Evolutionary conservation across 148 eudicot genomes (phyloP).

Genomic region (Selenicereus undatus): DNA sequence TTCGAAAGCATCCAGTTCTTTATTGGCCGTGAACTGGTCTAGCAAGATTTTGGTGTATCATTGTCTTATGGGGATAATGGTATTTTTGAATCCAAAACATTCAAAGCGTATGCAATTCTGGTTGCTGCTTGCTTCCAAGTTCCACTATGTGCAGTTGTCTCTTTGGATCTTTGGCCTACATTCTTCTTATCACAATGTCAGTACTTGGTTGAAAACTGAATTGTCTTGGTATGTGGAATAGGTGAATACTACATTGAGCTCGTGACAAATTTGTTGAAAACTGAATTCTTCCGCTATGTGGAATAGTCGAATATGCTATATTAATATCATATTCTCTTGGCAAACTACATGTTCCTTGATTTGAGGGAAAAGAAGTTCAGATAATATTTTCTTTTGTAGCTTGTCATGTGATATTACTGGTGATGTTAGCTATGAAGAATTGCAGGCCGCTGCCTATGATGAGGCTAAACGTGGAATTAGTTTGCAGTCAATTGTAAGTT

Average conservation of each 20-base stretch:
- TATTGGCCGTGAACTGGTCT: background rate
- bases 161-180: background rate
- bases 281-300: too few species aligned
- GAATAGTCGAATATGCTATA: too few species aligned
- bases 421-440: slow-evolving; percentile 83
- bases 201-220: background rate
- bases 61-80: background rate
- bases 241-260: background rate
- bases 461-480: slow-evolving; percentile 70
- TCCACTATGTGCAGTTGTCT: background rate
- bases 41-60: background rate
- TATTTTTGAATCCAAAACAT: background rate
- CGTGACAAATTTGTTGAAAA: background rate
- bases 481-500: slow-evolving; percentile 79
- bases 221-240: background rate
- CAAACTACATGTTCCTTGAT: background rate
- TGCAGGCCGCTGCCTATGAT: slow-evolving; percentile 83
- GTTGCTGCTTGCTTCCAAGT: background rate
- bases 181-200: background rate
- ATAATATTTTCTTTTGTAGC: slow-evolving; percentile 36
- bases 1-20: background rate
- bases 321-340: background rate
- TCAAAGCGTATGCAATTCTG: background rate
- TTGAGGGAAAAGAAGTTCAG: background rate
- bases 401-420: slow-evolving; percentile 86